Conservation (phyloP, 352 stramenopile species). For the Phytophthora pistaciae region DNA sequence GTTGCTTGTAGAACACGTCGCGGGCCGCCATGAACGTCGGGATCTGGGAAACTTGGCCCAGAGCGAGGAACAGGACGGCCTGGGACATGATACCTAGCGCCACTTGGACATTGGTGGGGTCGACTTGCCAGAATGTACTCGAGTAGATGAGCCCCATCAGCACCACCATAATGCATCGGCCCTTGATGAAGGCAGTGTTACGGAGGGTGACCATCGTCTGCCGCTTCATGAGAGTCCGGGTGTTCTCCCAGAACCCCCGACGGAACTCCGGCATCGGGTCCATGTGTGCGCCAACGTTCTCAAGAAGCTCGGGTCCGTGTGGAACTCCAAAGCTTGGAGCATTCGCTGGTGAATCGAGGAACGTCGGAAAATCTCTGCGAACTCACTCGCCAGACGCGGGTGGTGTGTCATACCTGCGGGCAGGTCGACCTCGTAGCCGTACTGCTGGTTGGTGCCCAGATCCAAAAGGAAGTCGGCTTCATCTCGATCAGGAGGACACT, state of each 20-base stretch:
- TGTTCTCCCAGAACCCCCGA: conserved; percentile 48
- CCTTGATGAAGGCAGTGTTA: conserved; percentile 57
- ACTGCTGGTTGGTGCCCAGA: conserved; percentile 51
- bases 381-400: conserved; percentile 43
- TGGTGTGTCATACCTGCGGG: conserved; percentile 23
- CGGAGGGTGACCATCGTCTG: conserved; percentile 68
- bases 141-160: conserved; percentile 51
- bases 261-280: conserved; percentile 52
- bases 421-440: conserved; percentile 40
- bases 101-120: conserved; percentile 45
- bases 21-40: conserved; percentile 74
- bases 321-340: conserved; percentile 36
- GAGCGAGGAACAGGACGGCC: conserved; percentile 74
- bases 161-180: conserved; percentile 49
- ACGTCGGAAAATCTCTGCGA: conserved; percentile 37
- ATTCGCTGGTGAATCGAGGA: conserved; percentile 42
- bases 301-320: conserved; percentile 29
- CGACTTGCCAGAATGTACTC: conserved; percentile 55
- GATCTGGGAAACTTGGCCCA: conserved; percentile 79
- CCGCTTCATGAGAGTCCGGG: conserved; percentile 47
- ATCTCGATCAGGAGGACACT: conserved; percentile 47
- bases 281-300: conserved; percentile 41
- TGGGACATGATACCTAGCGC: conserved; percentile 83
- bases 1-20: conserved; percentile 86
- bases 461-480: conserved; percentile 58